phyloP scores from a whole-genome alignment of 768 basidiomycete genomes.

The Boletus bicolor region DNA sequence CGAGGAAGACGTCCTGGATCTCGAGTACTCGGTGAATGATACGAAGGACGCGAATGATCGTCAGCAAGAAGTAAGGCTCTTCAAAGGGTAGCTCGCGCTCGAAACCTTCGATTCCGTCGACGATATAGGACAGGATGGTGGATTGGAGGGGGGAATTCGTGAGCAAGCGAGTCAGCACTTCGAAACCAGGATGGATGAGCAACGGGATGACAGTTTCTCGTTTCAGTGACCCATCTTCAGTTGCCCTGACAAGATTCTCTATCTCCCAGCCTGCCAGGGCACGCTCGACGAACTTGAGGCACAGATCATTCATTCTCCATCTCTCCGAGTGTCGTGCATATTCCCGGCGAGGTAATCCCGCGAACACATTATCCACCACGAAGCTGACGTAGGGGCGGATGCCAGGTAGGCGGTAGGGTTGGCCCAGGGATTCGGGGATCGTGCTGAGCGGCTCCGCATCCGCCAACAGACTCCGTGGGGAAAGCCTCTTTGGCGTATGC shows the following conservation, averaged over 20 bases:
- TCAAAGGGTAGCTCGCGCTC: conserved; percentile 67
- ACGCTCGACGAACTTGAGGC: conserved; percentile 81
- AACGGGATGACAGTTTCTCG: conserved; percentile 53
- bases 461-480: conserved; percentile 54
- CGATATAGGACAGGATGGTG: conserved; percentile 73
- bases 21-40: conserved; percentile 80
- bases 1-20: conserved; percentile 85
- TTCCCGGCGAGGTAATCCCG: conserved; percentile 69
- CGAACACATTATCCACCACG: conserved; percentile 86
- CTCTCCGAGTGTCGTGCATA: conserved; percentile 72
- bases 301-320: conserved; percentile 85
- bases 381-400: conserved; percentile 82
- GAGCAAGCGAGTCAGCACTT: conserved; percentile 76
- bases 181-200: conserved; percentile 81
- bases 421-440: conserved; percentile 76
- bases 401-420: conserved; percentile 76
- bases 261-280: conserved; percentile 80
- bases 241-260: conserved; percentile 59
- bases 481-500: conserved; percentile 74
- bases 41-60: conserved; percentile 76
- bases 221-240: conserved; percentile 51
- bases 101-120: conserved; percentile 76
- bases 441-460: conserved; percentile 66
- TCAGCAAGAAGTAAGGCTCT: conserved; percentile 66
- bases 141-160: conserved; percentile 69